Conservation (phyloP, 306 rosid species). For the Prinsepia uniflora region DNA sequence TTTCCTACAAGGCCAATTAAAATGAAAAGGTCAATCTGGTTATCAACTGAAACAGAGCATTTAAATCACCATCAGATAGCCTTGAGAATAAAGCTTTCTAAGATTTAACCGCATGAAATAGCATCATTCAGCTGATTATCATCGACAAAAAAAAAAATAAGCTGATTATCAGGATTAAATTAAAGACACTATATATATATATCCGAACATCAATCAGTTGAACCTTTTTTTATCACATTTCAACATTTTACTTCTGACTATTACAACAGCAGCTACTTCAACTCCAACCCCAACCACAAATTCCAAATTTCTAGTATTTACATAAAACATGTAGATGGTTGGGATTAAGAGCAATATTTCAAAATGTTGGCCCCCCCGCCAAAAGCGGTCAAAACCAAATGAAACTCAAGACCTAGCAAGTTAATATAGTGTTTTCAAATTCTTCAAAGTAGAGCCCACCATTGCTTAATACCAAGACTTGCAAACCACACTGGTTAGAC, state of each 20-base stretch:
- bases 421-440: background rate
- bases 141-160: too few species aligned
- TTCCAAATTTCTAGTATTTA: background rate
- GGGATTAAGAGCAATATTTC: background rate
- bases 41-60: conserved; percentile 1
- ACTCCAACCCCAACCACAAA: background rate
- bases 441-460: background rate
- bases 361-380: background rate
- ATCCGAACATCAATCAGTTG: background rate
- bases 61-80: background rate
- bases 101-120: background rate
- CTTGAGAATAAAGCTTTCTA: conserved; percentile 3
- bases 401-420: background rate
- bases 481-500: background rate
- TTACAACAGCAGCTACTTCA: background rate
- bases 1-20: conserved; percentile 51
- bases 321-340: background rate
- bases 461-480: background rate
- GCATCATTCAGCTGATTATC: background rate
- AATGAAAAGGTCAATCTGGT: conserved; percentile 8
- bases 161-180: background rate
- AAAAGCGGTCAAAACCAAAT: background rate
- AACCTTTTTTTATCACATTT: background rate
- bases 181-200: background rate
- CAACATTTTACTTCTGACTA: background rate